Base-by-base conservation (phyloP, 768 basidiomycete species). In the Naematelia aurantialba region DNA sequence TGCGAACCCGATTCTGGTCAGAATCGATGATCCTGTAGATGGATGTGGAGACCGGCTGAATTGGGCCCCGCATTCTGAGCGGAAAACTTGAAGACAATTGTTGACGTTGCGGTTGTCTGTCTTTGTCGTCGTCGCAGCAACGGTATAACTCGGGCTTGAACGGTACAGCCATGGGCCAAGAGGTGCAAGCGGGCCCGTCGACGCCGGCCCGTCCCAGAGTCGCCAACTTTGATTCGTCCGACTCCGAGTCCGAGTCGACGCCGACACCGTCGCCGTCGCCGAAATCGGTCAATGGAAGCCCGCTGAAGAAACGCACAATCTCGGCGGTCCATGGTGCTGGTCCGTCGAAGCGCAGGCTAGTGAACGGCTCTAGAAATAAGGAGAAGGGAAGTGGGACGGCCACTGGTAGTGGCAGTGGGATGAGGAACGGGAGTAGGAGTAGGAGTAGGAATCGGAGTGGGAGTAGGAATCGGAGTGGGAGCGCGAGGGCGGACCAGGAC, bases 171-270 rank as follows among this genome's bases (percentile, higher is more conserved):
- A 30, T 52, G 24, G 27, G n/a, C 19, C 13, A 26, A 21, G 19
- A 45, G 25, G 34, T 19, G 13, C 13, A 30, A 46, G 58, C 58
- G 17, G 51, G 58, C 13, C 58, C 58, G 11, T 59, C 58, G 2
- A 50, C 48, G 11, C 56, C 30, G 22, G 8, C 24, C 4, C 21
- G 42, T 19, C 22, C 51, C 5, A 50, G 52, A 45, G 34, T 61
- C 42, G 46, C 56, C 54, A 57, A 59, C 27, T 62, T 62, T 27
- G 45, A 51, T 26, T 45, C 52, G 5, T 12, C 42, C 13, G 34
- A 44, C 14, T 65, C 63, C 27, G 59, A 60, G 29, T n/a, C n/a
- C n/a, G 59, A 46, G 8, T 39, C 22, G 52, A 61, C 24, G 55
- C 56, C 25, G 12, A 44, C n/a, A 52, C 60, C 11, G 55, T 42